Base-by-base conservation (phyloP, 768 basidiomycete genomes). In the Suillus discolor region DNA sequence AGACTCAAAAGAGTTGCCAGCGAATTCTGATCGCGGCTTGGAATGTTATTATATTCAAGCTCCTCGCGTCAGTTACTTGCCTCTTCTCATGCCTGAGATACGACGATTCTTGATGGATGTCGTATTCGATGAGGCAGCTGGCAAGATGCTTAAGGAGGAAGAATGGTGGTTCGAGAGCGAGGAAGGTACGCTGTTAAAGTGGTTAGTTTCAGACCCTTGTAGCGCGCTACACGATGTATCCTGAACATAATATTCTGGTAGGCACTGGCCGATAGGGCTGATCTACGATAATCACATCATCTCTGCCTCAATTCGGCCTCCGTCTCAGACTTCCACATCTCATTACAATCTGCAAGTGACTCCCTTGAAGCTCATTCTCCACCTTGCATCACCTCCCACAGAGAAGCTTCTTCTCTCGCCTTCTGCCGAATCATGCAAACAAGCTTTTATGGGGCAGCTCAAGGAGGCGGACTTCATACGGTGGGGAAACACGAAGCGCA, bases 111-210 rank as follows among this genome's bases (percentile, higher is more conserved):
- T 99, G 67, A 89, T 93, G 82, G 93, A 97, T 69, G 89, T 98
- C 63, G 93, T 96, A 15, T 90, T 98, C 72, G 94, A 97, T 73
- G 95, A 97, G 71, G 84, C 86, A 42, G 89, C 90, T 38, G 88
- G 88, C 6, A 89, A 89, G 66, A 71, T 83, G 12, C 78, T 96
- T 66, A 92, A 91, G 73, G 93, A 96, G 69, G 92, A 93, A 65
- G 92, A 96, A 62, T 95, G 97, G 93, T 99, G 97, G 97, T 97
- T 99, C 76, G 95, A 97, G 78, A 91, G 89, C 67, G 91, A 92
- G 62, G 91, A 89, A 69, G 93, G 93, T 38, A 86, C 84, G 7
- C 74, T 92, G 59, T 83, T 96, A 71, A 94, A 95, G 79, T 98
- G 97, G 97, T 97, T 65, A 67, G 87, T 82, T 54, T 18, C 63